Percentiles rank a stretch among this genome's conserved stretches.
phyloP scores from a whole-genome alignment of 345 rosid species.

The Populus euphratica region DNA sequence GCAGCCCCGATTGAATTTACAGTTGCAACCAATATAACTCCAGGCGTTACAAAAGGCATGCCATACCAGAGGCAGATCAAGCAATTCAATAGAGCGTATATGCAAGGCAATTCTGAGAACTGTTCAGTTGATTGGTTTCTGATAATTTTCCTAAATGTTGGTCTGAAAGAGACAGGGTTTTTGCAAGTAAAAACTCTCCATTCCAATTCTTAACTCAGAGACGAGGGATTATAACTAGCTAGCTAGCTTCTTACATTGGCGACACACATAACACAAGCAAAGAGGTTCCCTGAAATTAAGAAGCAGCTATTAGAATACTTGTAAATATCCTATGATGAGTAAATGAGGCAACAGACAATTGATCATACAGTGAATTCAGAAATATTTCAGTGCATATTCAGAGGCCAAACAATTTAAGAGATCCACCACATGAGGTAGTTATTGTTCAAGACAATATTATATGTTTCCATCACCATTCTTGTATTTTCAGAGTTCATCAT shows the following conservation, averaged over 20 bases:
- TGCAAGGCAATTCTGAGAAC: constrained; percentile 50
- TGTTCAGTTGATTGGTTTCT: constrained; percentile 48
- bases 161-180: constrained; percentile 30
- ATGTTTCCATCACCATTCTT: not conserved
- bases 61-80: constrained; percentile 60
- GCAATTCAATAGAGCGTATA: constrained; percentile 49
- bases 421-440: not conserved
- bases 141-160: constrained; percentile 50
- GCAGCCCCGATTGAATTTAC: constrained; percentile 47
- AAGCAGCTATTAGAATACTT: not conserved
- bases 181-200: not conserved
- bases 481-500: not conserved
- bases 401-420: not conserved
- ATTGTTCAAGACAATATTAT: not conserved
- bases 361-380: not conserved
- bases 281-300: constrained; percentile 43
- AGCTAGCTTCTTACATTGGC: constrained; percentile 39
- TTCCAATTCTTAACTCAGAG: not conserved
- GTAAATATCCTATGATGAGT: not conserved
- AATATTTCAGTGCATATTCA: not conserved
- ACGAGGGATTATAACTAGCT: not conserved
- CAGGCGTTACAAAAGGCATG: constrained; percentile 40
- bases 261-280: constrained; percentile 47
- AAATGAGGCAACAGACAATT: not conserved
- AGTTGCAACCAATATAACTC: constrained; percentile 43